Evolutionary conservation across 257 asterid species (phyloP).

Genomic region (Eucommia ulmoides): DNA sequence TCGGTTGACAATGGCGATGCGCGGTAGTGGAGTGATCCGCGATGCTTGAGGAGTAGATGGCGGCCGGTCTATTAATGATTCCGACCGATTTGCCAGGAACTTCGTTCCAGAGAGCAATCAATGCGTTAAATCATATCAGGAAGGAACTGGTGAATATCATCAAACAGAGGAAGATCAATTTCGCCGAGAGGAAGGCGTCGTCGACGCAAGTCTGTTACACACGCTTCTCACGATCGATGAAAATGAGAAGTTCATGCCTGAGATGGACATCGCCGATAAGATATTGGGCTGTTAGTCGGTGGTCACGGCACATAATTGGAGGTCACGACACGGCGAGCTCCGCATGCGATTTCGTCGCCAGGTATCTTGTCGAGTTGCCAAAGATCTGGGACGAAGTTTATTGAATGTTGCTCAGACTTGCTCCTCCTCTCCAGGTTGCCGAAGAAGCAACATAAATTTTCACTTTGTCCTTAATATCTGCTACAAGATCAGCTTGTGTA

Average conservation of each 20-base stretch:
- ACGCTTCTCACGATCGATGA: too few species aligned
- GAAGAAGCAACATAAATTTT: too few species aligned
- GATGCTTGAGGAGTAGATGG: too few species aligned
- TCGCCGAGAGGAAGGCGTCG: conserved; percentile 39
- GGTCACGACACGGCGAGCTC: neutral
- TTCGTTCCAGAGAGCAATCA: conserved; percentile 29
- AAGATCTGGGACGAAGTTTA: neutral
- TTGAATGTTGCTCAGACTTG: too few species aligned
- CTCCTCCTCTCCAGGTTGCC: too few species aligned
- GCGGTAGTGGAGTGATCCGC: too few species aligned
- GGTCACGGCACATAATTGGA: too few species aligned
- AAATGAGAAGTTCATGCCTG: too few species aligned
- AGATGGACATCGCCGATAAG: neutral
- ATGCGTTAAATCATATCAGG: conserved; percentile 36
- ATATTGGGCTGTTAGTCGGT: too few species aligned
- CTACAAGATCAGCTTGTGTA: too few species aligned
- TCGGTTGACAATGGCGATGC: too few species aligned
- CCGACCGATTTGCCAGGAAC: conserved; percentile 53
- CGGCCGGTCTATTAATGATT: conserved; percentile 30
- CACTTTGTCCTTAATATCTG: too few species aligned
- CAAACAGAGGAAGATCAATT: conserved; percentile 26
- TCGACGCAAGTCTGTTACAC: conserved; percentile 48
- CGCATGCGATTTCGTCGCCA: neutral
- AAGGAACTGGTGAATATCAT: conserved; percentile 30
- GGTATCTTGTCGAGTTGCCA: neutral